These are phyloP conservation scores for Miscanthus lutarioriparius DNA, from an alignment of 176 grass and related monocot species.

Conservation along the genomic window DNA sequence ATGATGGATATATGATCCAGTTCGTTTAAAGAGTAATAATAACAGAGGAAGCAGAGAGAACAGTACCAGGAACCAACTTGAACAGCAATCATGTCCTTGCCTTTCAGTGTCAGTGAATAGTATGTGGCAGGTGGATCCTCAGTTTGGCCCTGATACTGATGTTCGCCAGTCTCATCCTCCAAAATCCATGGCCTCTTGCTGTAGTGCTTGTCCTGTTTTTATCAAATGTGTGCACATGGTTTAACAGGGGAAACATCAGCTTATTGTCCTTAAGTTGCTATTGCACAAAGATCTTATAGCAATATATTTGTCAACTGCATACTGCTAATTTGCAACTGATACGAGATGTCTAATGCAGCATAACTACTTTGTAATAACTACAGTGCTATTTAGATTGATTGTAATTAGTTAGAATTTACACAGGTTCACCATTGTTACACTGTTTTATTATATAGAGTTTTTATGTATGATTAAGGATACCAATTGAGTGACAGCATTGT, in stretches of 20 bases:
- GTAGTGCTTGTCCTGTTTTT: conserved; percentile 66
- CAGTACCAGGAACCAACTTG: conserved; percentile 78
- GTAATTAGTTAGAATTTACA: neutral
- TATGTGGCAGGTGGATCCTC: conserved; percentile 69
- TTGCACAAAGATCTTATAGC: neutral
- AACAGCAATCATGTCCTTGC: conserved; percentile 66
- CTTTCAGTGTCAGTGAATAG: conserved; percentile 64
- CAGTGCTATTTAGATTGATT: neutral
- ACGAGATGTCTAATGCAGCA: neutral
- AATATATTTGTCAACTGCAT: conserved; percentile 15
- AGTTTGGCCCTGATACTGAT: conserved; percentile 72
- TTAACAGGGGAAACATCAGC: neutral
- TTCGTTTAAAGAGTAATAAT: conserved; percentile 16
- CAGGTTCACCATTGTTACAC: neutral
- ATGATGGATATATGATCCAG: neutral
- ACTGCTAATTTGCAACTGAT: neutral
- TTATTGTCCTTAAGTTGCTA: conserved; percentile 3
- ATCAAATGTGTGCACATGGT: conserved; percentile 16
- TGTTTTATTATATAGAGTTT: too few relatives aligned
- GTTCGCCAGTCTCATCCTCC: conserved; percentile 74
- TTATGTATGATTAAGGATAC: neutral
- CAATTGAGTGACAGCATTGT: neutral
- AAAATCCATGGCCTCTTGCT: conserved; percentile 80
- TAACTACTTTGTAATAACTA: neutral
- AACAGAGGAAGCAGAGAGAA: conserved; percentile 11